Percentiles rank a stretch among this genome's conserved stretches.
Evolutionary conservation across 331 rosid species (phyloP).

Genomic region (Phaseolus coccineus): DNA sequence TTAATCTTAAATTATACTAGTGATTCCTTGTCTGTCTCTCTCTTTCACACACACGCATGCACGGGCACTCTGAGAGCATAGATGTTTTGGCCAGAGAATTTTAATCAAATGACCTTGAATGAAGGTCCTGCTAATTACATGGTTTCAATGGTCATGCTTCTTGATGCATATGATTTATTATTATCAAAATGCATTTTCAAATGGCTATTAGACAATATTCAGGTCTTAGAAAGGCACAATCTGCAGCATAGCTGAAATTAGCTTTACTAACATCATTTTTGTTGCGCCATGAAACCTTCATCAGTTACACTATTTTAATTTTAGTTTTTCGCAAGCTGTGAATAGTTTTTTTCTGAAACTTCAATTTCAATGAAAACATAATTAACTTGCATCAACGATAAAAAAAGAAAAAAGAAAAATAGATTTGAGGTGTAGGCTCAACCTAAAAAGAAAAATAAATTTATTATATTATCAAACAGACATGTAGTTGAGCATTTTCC

Average conservation of each 20-base stretch:
- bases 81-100: background rate
- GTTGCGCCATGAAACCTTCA: slow-evolving; percentile 19
- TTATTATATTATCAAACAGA: background rate
- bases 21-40: background rate
- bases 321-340: slow-evolving; percentile 8
- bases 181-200: slow-evolving; percentile 13
- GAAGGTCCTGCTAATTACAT: slow-evolving; percentile 1
- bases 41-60: background rate
- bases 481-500: slow-evolving; percentile 12
- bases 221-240: slow-evolving; percentile 20
- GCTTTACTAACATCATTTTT: slow-evolving; percentile 13
- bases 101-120: slow-evolving; percentile 8
- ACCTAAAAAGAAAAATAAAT: background rate
- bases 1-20: slow-evolving; percentile 12
- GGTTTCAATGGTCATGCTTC: slow-evolving; percentile 31
- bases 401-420: background rate
- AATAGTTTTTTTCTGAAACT: background rate
- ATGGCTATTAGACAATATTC: slow-evolving; percentile 18
- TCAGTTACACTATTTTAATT: slow-evolving; percentile 10
- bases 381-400: background rate
- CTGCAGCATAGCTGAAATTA: slow-evolving; percentile 27
- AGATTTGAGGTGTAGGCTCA: background rate
- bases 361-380: background rate
- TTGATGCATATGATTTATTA: slow-evolving; percentile 37
- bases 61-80: background rate